Conservation (phyloP, 257 asterid species). For the Schizonepeta tenuifolia region DNA sequence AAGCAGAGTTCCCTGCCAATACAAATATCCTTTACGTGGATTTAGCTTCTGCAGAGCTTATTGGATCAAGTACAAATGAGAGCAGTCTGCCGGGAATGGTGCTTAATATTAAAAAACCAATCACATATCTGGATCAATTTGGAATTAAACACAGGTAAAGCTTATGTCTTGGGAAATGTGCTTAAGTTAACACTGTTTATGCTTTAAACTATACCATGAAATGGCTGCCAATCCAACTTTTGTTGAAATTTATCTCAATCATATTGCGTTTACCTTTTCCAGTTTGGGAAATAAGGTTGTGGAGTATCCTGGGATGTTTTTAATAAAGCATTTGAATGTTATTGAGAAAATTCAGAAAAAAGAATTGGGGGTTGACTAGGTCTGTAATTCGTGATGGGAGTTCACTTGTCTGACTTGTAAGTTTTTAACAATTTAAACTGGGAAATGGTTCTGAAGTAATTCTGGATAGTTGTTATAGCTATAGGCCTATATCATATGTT, state of each 20-base stretch:
- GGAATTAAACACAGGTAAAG: conserved; percentile 83
- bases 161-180: conserved; percentile 21
- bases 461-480: not conserved
- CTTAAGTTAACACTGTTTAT: conserved; percentile 19
- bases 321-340: not conserved
- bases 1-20: conserved; percentile 92
- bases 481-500: not conserved
- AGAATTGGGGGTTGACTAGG: not conserved
- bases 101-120: conserved; percentile 84
- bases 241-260: not conserved
- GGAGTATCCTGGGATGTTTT: conserved; percentile 2
- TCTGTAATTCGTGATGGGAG: not conserved
- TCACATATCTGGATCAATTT: conserved; percentile 74
- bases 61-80: conserved; percentile 73
- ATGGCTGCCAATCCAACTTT: not conserved
- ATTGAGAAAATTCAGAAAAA: not conserved
- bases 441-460: conserved; percentile 6
- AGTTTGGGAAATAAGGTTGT: not conserved
- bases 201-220: conserved; percentile 17
- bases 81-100: conserved; percentile 93
- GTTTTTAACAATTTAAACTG: not conserved
- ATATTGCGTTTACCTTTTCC: not conserved
- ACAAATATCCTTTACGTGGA: conserved; percentile 94
- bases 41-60: conserved; percentile 80
- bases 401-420: conserved; percentile 24